Evolutionary conservation across 495 filamentous ascomycete genomes (phyloP).

Genomic region (Clohesyomyces aquaticus): DNA sequence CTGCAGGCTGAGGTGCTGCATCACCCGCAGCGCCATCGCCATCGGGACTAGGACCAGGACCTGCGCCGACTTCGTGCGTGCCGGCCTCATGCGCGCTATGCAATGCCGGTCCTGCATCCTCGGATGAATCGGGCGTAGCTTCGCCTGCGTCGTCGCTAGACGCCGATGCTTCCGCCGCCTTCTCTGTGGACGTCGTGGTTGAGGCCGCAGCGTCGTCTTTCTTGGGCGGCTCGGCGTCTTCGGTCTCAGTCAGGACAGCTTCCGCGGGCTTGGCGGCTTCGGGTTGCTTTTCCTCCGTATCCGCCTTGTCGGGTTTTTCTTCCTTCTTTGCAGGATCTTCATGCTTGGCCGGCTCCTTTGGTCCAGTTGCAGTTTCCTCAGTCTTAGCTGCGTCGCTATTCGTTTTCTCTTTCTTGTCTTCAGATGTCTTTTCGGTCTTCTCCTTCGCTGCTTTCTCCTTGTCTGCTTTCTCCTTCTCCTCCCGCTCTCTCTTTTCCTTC

Average conservation of each 20-base stretch:
- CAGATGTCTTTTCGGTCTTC: slow-evolving; percentile 7
- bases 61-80: background rate
- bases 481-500: slow-evolving; percentile 33
- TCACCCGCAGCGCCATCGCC: slow-evolving; percentile 19
- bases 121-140: background rate
- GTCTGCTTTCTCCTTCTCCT: slow-evolving; percentile 25
- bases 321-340: background rate
- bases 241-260: background rate
- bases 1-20: slow-evolving; percentile 12
- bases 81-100: too few species aligned
- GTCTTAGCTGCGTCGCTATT: background rate
- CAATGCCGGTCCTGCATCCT: background rate
- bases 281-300: background rate
- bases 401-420: slow-evolving; percentile 3
- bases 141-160: background rate
- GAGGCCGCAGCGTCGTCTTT: too few species aligned
- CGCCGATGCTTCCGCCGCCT: background rate
- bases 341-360: background rate
- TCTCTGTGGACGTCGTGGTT: slow-evolving; percentile 1
- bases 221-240: background rate
- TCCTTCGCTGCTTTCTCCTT: slow-evolving; percentile 22
- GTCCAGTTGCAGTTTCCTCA: background rate
- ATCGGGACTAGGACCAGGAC: too few species aligned
- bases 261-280: background rate
- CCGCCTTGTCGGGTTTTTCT: background rate